A percentile compares a stretch with the other conserved stretches of the same genome.
These are phyloP conservation scores for Leucoagaricus sp. DNA, from an alignment of 1,284 basidiomycete genomes.

Conservation along the genomic window DNA sequence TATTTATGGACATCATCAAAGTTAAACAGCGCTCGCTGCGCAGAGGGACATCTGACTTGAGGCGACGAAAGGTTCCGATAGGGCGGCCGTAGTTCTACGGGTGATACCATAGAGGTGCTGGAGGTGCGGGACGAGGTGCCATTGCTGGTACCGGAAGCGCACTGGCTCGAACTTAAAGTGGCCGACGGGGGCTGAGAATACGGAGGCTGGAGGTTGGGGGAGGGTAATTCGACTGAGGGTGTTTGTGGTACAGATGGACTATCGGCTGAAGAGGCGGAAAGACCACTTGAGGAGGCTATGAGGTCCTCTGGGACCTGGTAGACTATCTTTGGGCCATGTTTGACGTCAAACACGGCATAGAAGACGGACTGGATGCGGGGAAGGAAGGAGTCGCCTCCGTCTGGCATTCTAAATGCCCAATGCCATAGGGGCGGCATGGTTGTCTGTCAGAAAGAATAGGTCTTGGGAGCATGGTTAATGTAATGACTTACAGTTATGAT, in stretches of 20 bases:
- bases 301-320: slow-evolving; percentile 90
- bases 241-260: slow-evolving; percentile 50
- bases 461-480: neutral
- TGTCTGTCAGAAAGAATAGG: neutral
- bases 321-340: slow-evolving; percentile 82
- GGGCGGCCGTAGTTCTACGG: slow-evolving; percentile 40
- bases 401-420: slow-evolving; percentile 40
- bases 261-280: slow-evolving; percentile 29
- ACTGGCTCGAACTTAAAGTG: slow-evolving; percentile 20
- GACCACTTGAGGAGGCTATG: slow-evolving; percentile 48
- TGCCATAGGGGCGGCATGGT: slow-evolving; percentile 18
- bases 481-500: slow-evolving; percentile 5
- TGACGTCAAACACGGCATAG: slow-evolving; percentile 85
- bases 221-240: slow-evolving; percentile 40
- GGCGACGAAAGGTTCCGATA: slow-evolving; percentile 46
- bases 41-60: slow-evolving; percentile 49
- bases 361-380: slow-evolving; percentile 85
- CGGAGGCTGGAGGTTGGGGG: slow-evolving; percentile 22
- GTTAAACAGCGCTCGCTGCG: slow-evolving; percentile 72
- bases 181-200: slow-evolving; percentile 17
- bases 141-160: slow-evolving; percentile 14
- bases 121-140: slow-evolving; percentile 42
- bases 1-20: slow-evolving; percentile 93
- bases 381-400: slow-evolving; percentile 64
- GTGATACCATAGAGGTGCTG: slow-evolving; percentile 47